Evolutionary conservation across 1,139 yeast genomes (phyloP), one percentile per base, ranked within the genome.

Genomic region (Taphrina wiesneri): DNA sequence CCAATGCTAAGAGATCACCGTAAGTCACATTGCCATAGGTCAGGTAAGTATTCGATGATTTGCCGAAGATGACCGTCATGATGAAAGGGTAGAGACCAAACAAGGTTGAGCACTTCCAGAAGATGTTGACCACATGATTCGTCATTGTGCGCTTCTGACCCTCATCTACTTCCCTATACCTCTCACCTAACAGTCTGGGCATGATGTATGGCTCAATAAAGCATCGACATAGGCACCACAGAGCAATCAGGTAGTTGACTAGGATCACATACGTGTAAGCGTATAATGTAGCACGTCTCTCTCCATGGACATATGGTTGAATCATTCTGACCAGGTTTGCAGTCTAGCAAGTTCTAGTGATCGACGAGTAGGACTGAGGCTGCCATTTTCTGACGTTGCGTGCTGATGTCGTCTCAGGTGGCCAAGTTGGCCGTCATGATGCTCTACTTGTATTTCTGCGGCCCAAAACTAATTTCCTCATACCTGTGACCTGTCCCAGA

Each of bases 31-130:
- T 43, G 23, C 60, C 60, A 5, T 43, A 54, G n/a, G 60, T 43
- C 25, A 54, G 15, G 36, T 45, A 32, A 34, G 45, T 45, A 11
- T 45, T 43, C 39, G 30, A 19, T 0, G 60, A 32, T n/a, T 54
- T 43, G 1, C 41, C 60, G 15, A 54, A 49, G 3, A 54, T n/a
- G 13, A 54, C 60, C 15, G 60, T 54, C 60, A 54, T 54, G 60
- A 54, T 54, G 49, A 41, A 54, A 7, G 60, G 60, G 26, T 39
- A 41, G 36, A 54, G 46, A 17, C 60, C 60, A 28, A 54, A 54
- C n/a, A 54, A 19, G 4, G 60, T 43, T 4, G 49, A 25, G 39
- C 45, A 43, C 19, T 54, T 54, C 60, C 60, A 54, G 30, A 54
- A 15, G 49, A 54, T 54, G 13, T 41, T 54, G 36, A 54, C 39